phyloP scores from a whole-genome alignment of 768 basidiomycete species.

The Termitomyces sp. region DNA sequence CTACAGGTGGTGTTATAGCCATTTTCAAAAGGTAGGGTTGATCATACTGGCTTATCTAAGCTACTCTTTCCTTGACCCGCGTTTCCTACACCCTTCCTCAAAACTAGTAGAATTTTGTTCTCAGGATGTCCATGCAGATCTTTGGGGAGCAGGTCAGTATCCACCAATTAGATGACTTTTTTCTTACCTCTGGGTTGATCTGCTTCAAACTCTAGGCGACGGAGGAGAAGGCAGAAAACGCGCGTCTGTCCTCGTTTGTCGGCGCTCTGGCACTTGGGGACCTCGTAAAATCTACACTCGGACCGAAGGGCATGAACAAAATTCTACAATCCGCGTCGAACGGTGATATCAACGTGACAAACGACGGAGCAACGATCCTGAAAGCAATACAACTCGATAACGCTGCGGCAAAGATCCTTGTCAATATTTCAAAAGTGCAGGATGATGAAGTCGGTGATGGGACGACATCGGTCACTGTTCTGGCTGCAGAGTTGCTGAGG shows the following conservation, averaged over 20 bases:
- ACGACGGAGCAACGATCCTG: constrained; percentile 97
- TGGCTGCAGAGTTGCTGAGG: constrained; percentile 85
- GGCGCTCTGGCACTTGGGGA: constrained; percentile 97
- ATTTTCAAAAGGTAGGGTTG: neutral
- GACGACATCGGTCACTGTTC: constrained; percentile 85
- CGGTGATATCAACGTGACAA: constrained; percentile 94
- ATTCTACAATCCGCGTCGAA: constrained; percentile 90
- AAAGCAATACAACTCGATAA: constrained; percentile 98
- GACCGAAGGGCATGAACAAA: constrained; percentile 99
- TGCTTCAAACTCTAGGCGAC: constrained; percentile 41
- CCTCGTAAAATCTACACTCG: constrained; percentile 96
- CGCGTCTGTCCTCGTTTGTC: constrained; percentile 95
- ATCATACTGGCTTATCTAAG: neutral
- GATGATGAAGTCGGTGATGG: constrained; percentile 99
- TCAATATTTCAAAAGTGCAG: constrained; percentile 99
- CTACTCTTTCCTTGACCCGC: constrained; percentile 2
- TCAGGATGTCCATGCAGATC: constrained; percentile 64
- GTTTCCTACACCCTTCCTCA: neutral
- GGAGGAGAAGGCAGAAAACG: constrained; percentile 96
- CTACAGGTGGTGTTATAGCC: neutral
- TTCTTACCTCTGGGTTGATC: neutral
- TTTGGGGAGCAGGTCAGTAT: constrained; percentile 53
- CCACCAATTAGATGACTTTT: neutral
- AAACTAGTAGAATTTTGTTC: neutral
- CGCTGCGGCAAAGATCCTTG: constrained; percentile 97